Evolutionary conservation across 2,329 filamentous ascomycete genomes (phyloP).

Genomic region (Diatrype stigma): DNA sequence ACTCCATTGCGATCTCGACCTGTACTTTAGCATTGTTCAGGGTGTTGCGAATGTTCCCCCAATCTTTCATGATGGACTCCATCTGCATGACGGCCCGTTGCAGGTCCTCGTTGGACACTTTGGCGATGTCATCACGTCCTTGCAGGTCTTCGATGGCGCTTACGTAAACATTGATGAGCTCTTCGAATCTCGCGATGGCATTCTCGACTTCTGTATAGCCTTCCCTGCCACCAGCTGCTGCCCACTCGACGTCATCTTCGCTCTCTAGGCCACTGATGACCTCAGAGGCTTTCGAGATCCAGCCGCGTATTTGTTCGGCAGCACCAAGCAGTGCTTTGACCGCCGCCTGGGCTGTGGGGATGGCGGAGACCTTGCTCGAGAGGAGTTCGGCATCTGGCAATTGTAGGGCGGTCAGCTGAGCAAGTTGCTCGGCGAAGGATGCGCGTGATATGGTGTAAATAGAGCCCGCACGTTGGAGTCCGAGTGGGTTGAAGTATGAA

Average conservation of each 20-base stretch:
- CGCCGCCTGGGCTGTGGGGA: slow-evolving; percentile 80
- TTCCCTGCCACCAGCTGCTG: slow-evolving; percentile 78
- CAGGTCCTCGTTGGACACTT: slow-evolving; percentile 68
- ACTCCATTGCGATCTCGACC: slow-evolving; percentile 97
- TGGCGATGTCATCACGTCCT: slow-evolving; percentile 67
- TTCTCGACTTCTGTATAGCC: slow-evolving; percentile 69
- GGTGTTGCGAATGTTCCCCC: slow-evolving; percentile 74
- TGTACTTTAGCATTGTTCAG: slow-evolving; percentile 80
- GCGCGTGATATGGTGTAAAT: slow-evolving; percentile 90
- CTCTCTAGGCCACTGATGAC: slow-evolving; percentile 86
- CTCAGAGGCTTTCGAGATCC: slow-evolving; percentile 89
- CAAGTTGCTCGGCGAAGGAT: slow-evolving; percentile 89
- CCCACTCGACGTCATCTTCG: slow-evolving; percentile 98
- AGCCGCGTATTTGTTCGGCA: slow-evolving; percentile 86
- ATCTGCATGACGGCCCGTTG: slow-evolving; percentile 78
- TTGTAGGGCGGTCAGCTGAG: slow-evolving; percentile 84
- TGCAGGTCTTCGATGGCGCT: slow-evolving; percentile 91
- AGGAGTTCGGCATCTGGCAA: slow-evolving; percentile 82
- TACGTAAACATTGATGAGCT: slow-evolving; percentile 87
- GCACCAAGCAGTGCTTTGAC: slow-evolving; percentile 79
- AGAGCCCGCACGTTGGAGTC: slow-evolving; percentile 69
- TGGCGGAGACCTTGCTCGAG: slow-evolving; percentile 76
- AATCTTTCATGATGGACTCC: slow-evolving; percentile 80
- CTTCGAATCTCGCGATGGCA: slow-evolving; percentile 80
- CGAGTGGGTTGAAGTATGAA: slow-evolving; percentile 64